A percentile compares a stretch with the other conserved stretches of the same genome.
phyloP scores from a whole-genome alignment of 1,139 yeast genomes.

The Kluyveromyces marxianus region DNA sequence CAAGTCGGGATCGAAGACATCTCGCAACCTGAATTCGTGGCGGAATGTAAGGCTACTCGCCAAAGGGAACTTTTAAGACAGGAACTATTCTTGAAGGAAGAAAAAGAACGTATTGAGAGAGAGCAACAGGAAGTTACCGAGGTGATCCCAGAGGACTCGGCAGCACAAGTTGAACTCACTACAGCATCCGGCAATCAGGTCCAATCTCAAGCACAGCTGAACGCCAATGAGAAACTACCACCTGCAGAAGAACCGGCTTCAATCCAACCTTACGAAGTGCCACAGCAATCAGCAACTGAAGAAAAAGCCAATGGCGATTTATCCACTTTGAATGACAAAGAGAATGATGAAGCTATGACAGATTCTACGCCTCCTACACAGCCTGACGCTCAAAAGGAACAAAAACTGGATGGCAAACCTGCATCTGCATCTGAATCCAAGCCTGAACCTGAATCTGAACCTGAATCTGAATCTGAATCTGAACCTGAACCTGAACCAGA shows the following conservation, averaged over 20 bases:
- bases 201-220: constrained; percentile 15
- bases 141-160: neutral
- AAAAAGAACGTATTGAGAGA: constrained; percentile 28
- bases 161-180: constrained; percentile 12
- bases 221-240: neutral
- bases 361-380: too few species aligned
- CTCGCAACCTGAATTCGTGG: constrained; percentile 60
- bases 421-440: constrained; percentile 10
- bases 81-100: constrained; percentile 33
- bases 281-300: neutral
- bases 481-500: constrained; percentile 10
- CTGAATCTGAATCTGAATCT: constrained; percentile 15
- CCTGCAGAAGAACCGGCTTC: neutral
- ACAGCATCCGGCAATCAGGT: constrained; percentile 27
- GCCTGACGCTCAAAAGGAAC: neutral
- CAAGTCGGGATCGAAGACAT: constrained; percentile 93
- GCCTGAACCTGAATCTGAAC: neutral
- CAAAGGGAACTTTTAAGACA: constrained; percentile 58
- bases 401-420: neutral
- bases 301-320: too few species aligned
- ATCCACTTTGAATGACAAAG: too few species aligned
- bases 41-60: constrained; percentile 70
- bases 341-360: too few species aligned
- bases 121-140: constrained; percentile 12
- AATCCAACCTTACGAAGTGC: neutral